Evolutionary conservation across 2,329 filamentous ascomycete species (phyloP).

Genomic region (Aspergillus sp.): DNA sequence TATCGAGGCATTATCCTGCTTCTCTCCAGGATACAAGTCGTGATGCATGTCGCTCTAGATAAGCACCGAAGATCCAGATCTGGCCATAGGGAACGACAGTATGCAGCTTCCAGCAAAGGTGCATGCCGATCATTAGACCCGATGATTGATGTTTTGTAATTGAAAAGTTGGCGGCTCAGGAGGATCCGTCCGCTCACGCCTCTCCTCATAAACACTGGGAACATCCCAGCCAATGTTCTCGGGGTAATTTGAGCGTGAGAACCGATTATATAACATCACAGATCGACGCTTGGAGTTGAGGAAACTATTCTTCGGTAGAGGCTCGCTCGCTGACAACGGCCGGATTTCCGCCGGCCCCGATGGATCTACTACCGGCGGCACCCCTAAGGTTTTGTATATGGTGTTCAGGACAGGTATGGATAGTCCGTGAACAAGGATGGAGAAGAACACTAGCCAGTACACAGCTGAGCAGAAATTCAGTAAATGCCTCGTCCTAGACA

Average conservation of each 20-base stretch:
- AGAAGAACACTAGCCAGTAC: slow-evolving; percentile 5
- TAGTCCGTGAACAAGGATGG: slow-evolving; percentile 2
- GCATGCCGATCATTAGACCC: background rate
- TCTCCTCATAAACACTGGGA: background rate
- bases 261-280: slow-evolving; percentile 2
- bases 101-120: background rate
- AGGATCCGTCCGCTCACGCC: background rate
- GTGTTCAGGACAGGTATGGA: slow-evolving; percentile 1
- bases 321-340: background rate
- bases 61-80: no score
- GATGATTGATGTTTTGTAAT: background rate
- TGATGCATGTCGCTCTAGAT: no score
- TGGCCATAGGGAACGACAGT: no score
- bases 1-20: no score
- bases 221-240: slow-evolving; percentile 1
- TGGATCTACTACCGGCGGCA: slow-evolving; percentile 3
- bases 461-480: background rate
- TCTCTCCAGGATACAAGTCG: no score
- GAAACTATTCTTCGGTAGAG: slow-evolving; percentile 1
- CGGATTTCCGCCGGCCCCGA: slow-evolving; percentile 3
- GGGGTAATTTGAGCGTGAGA: slow-evolving; percentile 2
- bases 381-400: background rate
- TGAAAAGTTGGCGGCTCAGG: slow-evolving; percentile 1
- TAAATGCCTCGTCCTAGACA: background rate
- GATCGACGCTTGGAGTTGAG: slow-evolving; percentile 1